Percentiles rank a stretch among this genome's conserved stretches.
These are phyloP conservation scores for Monosporascus sp. DNA, from an alignment of 2,329 filamentous ascomycete genomes.

Conservation along the genomic window DNA sequence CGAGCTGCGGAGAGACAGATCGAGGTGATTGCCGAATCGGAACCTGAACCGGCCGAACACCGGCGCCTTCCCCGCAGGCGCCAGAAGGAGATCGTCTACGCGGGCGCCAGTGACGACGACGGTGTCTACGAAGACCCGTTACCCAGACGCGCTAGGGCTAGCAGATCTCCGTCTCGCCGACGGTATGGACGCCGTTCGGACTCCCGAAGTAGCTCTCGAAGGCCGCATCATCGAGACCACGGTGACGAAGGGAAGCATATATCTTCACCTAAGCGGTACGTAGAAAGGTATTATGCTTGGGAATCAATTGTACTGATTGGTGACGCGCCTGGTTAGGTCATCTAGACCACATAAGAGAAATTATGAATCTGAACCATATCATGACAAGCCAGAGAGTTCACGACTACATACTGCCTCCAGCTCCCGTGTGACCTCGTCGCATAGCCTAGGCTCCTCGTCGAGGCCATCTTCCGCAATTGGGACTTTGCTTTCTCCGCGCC, in stretches of 20 bases:
- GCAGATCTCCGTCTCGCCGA: constrained; percentile 10
- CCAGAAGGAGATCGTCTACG: constrained; percentile 8
- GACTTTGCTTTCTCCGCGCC: constrained; percentile 24
- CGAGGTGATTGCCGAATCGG: constrained; percentile 12
- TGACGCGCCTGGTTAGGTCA: constrained; percentile 9
- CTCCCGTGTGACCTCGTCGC: constrained; percentile 29
- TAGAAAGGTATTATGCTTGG: constrained; percentile 16
- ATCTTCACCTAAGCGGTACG: constrained; percentile 25
- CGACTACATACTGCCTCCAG: constrained; percentile 28
- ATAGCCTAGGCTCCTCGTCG: constrained; percentile 31
- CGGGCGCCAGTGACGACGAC: constrained; percentile 8
- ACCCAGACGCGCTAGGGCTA: constrained; percentile 8
- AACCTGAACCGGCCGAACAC: constrained; percentile 9
- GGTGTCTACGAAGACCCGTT: constrained; percentile 8
- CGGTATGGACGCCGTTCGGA: constrained; percentile 18
- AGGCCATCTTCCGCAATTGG: constrained; percentile 28
- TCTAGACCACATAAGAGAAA: constrained; percentile 20
- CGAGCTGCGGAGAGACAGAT: constrained; percentile 15
- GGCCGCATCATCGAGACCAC: constrained; percentile 13
- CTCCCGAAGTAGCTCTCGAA: constrained; percentile 20
- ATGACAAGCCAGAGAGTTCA: constrained; percentile 26
- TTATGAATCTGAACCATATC: constrained; percentile 27
- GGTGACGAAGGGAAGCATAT: constrained; percentile 19
- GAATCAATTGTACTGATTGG: constrained; percentile 1
- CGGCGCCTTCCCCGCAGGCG: constrained; percentile 9